Evolutionary conservation across 2,329 filamentous ascomycete genomes (phyloP).

Genomic region (Ceratocystis alfenasii): DNA sequence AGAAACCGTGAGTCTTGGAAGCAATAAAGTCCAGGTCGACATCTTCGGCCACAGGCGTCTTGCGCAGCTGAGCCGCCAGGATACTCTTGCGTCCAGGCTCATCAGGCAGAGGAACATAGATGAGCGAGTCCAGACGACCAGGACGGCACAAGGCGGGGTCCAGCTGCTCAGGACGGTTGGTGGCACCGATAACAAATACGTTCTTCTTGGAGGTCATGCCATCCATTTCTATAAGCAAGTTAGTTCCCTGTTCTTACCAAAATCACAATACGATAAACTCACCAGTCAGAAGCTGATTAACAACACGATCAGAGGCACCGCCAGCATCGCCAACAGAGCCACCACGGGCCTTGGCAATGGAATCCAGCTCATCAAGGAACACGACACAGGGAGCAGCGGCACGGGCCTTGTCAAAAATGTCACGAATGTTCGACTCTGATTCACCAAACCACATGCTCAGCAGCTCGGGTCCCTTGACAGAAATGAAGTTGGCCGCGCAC

Average conservation of each 20-base stretch:
- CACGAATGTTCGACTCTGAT: constrained; percentile 98
- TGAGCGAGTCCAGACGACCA: constrained; percentile 93
- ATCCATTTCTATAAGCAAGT: constrained; percentile 67
- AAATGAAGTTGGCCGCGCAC: constrained; percentile 99
- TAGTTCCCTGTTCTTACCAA: constrained; percentile 30
- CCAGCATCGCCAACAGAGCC: constrained; percentile 92
- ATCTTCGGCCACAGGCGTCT: constrained; percentile 82
- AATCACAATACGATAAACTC: constrained; percentile 31
- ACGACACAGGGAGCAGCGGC: constrained; percentile 96
- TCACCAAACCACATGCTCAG: constrained; percentile 99
- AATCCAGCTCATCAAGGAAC: constrained; percentile 97
- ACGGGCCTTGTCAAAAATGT: constrained; percentile 99
- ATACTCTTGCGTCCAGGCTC: constrained; percentile 81
- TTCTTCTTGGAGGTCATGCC: constrained; percentile 99
- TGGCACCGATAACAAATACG: constrained; percentile 97
- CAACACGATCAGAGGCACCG: constrained; percentile 96
- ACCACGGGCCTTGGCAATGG: constrained; percentile 98
- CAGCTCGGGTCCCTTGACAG: constrained; percentile 94
- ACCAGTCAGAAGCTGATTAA: constrained; percentile 98
- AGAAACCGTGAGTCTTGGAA: constrained; percentile 96
- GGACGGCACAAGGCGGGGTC: constrained; percentile 97
- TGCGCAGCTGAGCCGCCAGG: constrained; percentile 90
- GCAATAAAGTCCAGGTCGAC: constrained; percentile 87
- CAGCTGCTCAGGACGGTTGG: constrained; percentile 96
- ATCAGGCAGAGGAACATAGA: constrained; percentile 95